Conservation (phyloP, 2,329 filamentous ascomycete species). For the Xylaria sp. region DNA sequence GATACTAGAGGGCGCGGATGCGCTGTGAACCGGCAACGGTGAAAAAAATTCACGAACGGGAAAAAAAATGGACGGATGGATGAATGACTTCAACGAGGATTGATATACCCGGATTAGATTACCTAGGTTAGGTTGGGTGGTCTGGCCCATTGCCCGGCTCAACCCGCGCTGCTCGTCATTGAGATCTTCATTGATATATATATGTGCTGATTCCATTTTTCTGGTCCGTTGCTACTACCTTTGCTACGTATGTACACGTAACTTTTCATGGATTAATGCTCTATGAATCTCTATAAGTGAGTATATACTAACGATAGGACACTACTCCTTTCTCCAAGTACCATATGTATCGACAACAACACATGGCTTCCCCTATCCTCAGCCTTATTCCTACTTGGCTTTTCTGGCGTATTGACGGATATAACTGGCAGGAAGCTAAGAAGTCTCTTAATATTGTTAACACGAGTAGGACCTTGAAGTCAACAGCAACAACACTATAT, state of each 20-base stretch:
- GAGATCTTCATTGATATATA: not conserved
- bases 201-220: not conserved
- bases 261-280: too few relatives aligned
- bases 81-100: not conserved
- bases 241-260: not conserved
- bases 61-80: not conserved
- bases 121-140: not conserved
- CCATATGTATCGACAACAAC: too few relatives aligned
- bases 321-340: too few relatives aligned
- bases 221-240: not conserved
- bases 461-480: too few relatives aligned
- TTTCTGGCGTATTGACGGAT: too few relatives aligned
- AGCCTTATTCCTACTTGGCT: too few relatives aligned
- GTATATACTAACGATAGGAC: too few relatives aligned
- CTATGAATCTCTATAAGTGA: too few relatives aligned
- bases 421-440: too few relatives aligned
- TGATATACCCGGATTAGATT: not conserved
- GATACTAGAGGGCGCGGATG: conserved; percentile 51
- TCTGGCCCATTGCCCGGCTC: not conserved
- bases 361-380: too few relatives aligned
- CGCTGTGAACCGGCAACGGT: conserved; percentile 35
- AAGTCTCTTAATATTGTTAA: too few relatives aligned
- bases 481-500: too few relatives aligned
- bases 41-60: not conserved
- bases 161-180: not conserved